Evolutionary conservation across 768 basidiomycete species (phyloP).

Genomic region (Russula dissimulans): DNA sequence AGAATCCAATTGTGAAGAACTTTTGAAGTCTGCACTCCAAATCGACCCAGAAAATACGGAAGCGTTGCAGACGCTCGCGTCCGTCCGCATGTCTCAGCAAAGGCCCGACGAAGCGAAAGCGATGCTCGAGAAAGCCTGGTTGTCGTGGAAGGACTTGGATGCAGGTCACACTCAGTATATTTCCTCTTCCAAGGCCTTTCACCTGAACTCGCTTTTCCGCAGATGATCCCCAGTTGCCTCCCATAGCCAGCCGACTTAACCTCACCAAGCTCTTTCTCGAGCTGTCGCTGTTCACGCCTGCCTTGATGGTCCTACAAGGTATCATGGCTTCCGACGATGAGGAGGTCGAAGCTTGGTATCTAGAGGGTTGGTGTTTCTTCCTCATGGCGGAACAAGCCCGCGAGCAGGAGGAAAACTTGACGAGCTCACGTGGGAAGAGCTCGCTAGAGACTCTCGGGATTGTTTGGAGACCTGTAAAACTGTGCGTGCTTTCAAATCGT

Average conservation of each 20-base stretch:
- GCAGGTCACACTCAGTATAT: slow-evolving; percentile 28
- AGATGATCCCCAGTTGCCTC: slow-evolving; percentile 64
- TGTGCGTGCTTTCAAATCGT: slow-evolving; percentile 33
- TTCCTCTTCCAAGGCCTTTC: not conserved
- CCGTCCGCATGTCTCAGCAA: slow-evolving; percentile 83
- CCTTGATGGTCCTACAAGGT: slow-evolving; percentile 67
- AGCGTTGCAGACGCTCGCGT: slow-evolving; percentile 70
- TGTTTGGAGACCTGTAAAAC: slow-evolving; percentile 77
- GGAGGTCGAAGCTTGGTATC: slow-evolving; percentile 87
- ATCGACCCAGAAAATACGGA: slow-evolving; percentile 71
- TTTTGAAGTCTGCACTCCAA: slow-evolving; percentile 63
- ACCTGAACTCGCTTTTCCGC: not conserved
- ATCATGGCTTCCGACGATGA: slow-evolving; percentile 76
- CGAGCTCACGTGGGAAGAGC: slow-evolving; percentile 63
- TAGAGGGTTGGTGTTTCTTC: slow-evolving; percentile 92
- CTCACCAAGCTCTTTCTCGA: slow-evolving; percentile 82
- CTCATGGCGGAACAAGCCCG: slow-evolving; percentile 67
- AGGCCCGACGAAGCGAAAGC: slow-evolving; percentile 72
- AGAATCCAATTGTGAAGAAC: slow-evolving; percentile 69
- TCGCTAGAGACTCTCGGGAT: slow-evolving; percentile 68
- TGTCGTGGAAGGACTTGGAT: slow-evolving; percentile 61
- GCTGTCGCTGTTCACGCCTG: slow-evolving; percentile 57
- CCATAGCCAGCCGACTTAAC: slow-evolving; percentile 60
- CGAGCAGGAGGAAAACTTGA: slow-evolving; percentile 39
- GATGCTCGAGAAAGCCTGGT: slow-evolving; percentile 60